A percentile compares a stretch with the other conserved stretches of the same genome.
phyloP scores from a whole-genome alignment of 441 rosid species.

The Arabidopsis lyrata region DNA sequence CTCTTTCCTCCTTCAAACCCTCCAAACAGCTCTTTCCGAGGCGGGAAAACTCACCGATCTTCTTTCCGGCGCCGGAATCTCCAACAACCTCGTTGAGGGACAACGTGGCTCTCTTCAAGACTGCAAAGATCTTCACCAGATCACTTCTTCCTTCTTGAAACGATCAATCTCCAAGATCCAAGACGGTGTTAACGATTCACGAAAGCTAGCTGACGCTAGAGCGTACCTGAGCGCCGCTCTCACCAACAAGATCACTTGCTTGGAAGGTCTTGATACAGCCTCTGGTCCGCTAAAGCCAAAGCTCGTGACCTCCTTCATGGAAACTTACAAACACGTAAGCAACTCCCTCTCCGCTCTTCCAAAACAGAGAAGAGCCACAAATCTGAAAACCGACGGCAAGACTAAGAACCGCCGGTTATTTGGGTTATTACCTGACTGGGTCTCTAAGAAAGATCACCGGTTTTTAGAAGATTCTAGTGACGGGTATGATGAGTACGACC shows the following conservation, averaged over 20 bases:
- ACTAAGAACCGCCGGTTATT: slow-evolving; percentile 54
- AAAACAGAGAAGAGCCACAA: slow-evolving; percentile 32
- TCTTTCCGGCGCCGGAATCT: slow-evolving; percentile 45
- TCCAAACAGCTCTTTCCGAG: slow-evolving; percentile 67
- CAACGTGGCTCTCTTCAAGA: slow-evolving; percentile 81
- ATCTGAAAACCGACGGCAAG: background rate
- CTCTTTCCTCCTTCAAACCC: slow-evolving; percentile 63
- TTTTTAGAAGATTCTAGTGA: slow-evolving; percentile 57
- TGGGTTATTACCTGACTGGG: slow-evolving; percentile 65
- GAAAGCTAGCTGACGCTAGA: slow-evolving; percentile 62
- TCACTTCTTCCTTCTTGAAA: slow-evolving; percentile 57
- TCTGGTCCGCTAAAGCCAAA: slow-evolving; percentile 67
- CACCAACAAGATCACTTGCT: slow-evolving; percentile 89
- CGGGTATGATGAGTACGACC: slow-evolving; percentile 54
- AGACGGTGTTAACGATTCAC: slow-evolving; percentile 38
- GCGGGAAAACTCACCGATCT: slow-evolving; percentile 62
- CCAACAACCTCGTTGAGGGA: slow-evolving; percentile 56
- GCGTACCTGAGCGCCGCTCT: slow-evolving; percentile 76
- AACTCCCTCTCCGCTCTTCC: slow-evolving; percentile 78
- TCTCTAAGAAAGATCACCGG: slow-evolving; percentile 55
- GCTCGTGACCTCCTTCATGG: slow-evolving; percentile 52
- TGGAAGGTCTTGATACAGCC: slow-evolving; percentile 79
- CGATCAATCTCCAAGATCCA: slow-evolving; percentile 56
- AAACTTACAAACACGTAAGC: slow-evolving; percentile 72
- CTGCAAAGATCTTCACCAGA: slow-evolving; percentile 79